Base-by-base conservation (phyloP, 345 rosid species). In the Mallotus nudiflorus region DNA sequence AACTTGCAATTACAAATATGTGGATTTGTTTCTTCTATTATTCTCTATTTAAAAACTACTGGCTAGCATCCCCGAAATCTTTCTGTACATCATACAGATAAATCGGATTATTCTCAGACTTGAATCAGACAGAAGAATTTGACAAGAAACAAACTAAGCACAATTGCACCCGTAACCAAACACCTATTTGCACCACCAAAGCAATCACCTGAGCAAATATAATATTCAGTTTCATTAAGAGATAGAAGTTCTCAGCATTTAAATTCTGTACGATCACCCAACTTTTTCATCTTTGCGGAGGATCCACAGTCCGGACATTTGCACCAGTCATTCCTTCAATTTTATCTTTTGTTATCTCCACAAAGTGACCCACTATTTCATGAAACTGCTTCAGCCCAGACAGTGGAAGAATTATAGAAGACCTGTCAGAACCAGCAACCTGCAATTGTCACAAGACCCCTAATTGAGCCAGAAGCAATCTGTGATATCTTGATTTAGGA, bases 361-460 rank as follows among this genome's bases (percentile, higher is more conserved):
- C 97, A 60, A 95, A 95, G 71, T 91, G 92, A 59, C 99, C 99
- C 73, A 92, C 84, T 19, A 86, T 90, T 75, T 95, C 97, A 52
- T 95, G 93, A 79, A 95, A 91, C 76, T 91, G 99, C 83, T 84
- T 95, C 73, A 95, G 80, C 70, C 99, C 97, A 3, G 97, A 89
- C 54, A 95, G 81, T 4, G 99, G 99, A 44, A 95, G 91, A 75
- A 95, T 92, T 84, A 95, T 92, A 62, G 97, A 91, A 20, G 99
- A 95, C 64, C 99, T 80, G 68, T 95, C 97, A 16, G 96, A 82
- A 69, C 97, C 99, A 2, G 97, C 99, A 50, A 91, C 97, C 99
- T 95, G 86, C 56, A 71, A 28, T 75, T n/a, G n/a, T 67, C 46
- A 70, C 20, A 77, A 59, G 50, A 63, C 50, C 9, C 25, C 40